Evolutionary conservation across 108 stramenopile species (phyloP).

Genomic region (Pseudonitzschia pungens): DNA sequence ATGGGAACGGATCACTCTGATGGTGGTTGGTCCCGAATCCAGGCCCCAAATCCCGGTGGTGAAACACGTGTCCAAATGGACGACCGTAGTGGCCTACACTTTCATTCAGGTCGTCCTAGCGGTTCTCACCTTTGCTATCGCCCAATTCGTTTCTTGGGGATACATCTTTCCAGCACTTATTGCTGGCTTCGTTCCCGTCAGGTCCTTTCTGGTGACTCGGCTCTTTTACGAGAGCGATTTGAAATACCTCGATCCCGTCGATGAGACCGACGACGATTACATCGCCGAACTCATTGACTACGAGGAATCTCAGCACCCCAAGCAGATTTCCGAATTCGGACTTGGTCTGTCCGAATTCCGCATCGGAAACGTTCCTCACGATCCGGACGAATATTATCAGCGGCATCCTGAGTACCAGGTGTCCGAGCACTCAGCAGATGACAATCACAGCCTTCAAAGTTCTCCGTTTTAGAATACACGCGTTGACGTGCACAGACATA

Average conservation of each 20-base stretch:
- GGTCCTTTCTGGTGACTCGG: constrained; percentile 31
- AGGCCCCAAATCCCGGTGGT: constrained; percentile 61
- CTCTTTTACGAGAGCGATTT: constrained; percentile 41
- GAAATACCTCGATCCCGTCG: constrained; percentile 42
- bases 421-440: too few species aligned
- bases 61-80: constrained; percentile 44
- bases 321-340: constrained; percentile 4
- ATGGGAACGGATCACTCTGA: constrained; percentile 69
- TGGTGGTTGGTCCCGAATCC: constrained; percentile 54
- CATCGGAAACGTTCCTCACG: constrained; percentile 2
- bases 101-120: constrained; percentile 68
- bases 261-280: constrained; percentile 38
- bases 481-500: too few species aligned
- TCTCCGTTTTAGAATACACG: too few species aligned
- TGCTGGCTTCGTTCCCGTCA: constrained; percentile 44
- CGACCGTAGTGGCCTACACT: constrained; percentile 61
- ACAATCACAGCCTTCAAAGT: too few species aligned
- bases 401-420: neutral
- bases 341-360: constrained; percentile 20
- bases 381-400: neutral
- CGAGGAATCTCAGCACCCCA: neutral
- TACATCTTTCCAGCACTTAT: constrained; percentile 29
- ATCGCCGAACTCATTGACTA: constrained; percentile 29
- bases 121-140: constrained; percentile 35
- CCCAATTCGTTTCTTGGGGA: constrained; percentile 34